Evolutionary conservation across 1,139 yeast genomes (phyloP).

Genomic region (Yarrowia galli): DNA sequence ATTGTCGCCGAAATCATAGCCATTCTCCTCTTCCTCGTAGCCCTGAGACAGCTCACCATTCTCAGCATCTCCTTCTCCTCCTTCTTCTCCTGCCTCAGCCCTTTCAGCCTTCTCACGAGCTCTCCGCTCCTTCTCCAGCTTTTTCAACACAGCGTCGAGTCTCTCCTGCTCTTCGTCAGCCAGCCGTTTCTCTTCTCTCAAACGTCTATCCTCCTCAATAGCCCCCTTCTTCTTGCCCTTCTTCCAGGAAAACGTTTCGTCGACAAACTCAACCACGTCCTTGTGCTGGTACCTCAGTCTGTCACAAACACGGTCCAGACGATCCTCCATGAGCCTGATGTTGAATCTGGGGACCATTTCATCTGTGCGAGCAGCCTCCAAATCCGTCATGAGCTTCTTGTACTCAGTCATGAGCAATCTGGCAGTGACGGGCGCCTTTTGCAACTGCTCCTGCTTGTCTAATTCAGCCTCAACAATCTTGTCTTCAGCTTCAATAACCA

Average conservation of each 20-base stretch:
- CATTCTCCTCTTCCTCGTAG: neutral
- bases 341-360: neutral
- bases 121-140: neutral
- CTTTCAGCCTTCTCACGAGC: neutral
- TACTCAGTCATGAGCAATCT: neutral
- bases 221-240: neutral
- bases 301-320: neutral
- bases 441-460: neutral
- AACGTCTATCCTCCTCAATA: neutral
- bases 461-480: neutral
- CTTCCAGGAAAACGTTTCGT: neutral
- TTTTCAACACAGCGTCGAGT: neutral
- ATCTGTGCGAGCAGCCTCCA: too few relatives aligned
- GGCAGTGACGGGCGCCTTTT: neutral
- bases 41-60: too few relatives aligned
- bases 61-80: neutral
- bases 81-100: neutral
- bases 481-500: neutral
- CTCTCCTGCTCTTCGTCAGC: neutral
- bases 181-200: neutral
- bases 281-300: neutral
- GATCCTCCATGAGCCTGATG: neutral
- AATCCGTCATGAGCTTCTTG: neutral
- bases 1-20: neutral
- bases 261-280: neutral